These are phyloP conservation scores for Aleurites moluccanus DNA, from an alignment of 441 rosid species.

Conservation along the genomic window DNA sequence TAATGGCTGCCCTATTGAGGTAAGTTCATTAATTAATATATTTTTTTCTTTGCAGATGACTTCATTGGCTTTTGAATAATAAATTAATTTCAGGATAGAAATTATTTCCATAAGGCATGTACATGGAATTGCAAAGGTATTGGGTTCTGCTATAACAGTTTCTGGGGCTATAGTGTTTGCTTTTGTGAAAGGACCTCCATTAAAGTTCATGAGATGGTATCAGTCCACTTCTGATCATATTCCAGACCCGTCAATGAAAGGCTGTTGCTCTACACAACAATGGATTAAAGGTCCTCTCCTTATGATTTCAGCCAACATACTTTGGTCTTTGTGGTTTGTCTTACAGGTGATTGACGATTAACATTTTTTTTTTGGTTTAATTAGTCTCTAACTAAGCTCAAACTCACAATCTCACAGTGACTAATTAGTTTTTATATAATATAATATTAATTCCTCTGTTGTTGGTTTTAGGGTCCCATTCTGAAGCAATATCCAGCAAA, in stretches of 20 bases:
- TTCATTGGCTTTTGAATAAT: not conserved
- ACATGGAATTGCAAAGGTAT: slow-evolving; percentile 57
- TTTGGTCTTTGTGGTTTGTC: slow-evolving; percentile 80
- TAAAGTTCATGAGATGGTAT: slow-evolving; percentile 36
- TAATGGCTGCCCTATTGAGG: slow-evolving; percentile 62
- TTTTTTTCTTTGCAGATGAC: too few relatives aligned
- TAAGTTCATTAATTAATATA: slow-evolving; percentile 12
- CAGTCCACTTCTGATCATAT: slow-evolving; percentile 12
- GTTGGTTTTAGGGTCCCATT: slow-evolving; percentile 38
- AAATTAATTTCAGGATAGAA: slow-evolving; percentile 46
- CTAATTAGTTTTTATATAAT: too few relatives aligned
- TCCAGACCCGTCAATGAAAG: slow-evolving; percentile 15
- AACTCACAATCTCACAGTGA: too few relatives aligned
- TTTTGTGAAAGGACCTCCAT: slow-evolving; percentile 63
- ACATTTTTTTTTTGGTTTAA: not conserved
- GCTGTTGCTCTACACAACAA: slow-evolving; percentile 17
- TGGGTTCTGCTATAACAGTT: slow-evolving; percentile 58
- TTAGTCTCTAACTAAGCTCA: not conserved
- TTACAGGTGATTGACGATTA: slow-evolving; percentile 51
- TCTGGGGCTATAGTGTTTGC: slow-evolving; percentile 77
- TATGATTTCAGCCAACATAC: slow-evolving; percentile 66
- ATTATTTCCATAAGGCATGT: slow-evolving; percentile 35
- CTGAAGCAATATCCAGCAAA: slow-evolving; percentile 71
- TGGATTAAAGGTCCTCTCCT: slow-evolving; percentile 66
- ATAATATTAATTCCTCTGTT: not conserved